Evolutionary conservation across 2,329 filamentous ascomycete genomes (phyloP).

Genomic region (Leptographium galeiforme): DNA sequence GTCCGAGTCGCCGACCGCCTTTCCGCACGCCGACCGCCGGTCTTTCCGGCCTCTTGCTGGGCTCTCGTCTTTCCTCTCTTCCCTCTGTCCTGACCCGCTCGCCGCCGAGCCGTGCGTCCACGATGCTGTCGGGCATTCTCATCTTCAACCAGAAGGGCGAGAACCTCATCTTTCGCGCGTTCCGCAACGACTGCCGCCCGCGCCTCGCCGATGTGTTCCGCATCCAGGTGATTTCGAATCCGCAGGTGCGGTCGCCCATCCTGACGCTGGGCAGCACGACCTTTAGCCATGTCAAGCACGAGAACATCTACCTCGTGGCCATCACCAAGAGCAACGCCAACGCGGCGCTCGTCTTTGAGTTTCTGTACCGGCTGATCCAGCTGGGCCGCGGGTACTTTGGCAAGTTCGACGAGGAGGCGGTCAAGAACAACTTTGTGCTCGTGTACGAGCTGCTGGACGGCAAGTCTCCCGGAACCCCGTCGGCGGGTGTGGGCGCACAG

Average conservation of each 20-base stretch:
- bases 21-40: neutral
- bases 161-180: constrained; percentile 98
- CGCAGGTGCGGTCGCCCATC: constrained; percentile 93
- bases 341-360: constrained; percentile 94
- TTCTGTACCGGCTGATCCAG: constrained; percentile 81
- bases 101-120: constrained; percentile 18
- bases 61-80: neutral
- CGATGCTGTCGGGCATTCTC: constrained; percentile 91
- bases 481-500: neutral
- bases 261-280: constrained; percentile 94
- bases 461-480: constrained; percentile 22
- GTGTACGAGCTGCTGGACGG: constrained; percentile 95
- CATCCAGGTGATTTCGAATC: constrained; percentile 98
- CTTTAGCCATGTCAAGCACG: constrained; percentile 98
- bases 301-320: constrained; percentile 96
- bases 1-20: neutral
- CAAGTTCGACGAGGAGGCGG: constrained; percentile 97
- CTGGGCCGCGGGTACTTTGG: constrained; percentile 94
- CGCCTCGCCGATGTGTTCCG: constrained; percentile 97
- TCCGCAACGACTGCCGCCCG: constrained; percentile 95
- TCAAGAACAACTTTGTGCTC: constrained; percentile 99
- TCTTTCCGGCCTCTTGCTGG: neutral
- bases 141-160: constrained; percentile 99
- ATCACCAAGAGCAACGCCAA: constrained; percentile 99
- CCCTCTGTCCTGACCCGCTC: neutral